Conservation (phyloP, 2,329 filamentous ascomycete genomes). For the Eutypa lata region DNA sequence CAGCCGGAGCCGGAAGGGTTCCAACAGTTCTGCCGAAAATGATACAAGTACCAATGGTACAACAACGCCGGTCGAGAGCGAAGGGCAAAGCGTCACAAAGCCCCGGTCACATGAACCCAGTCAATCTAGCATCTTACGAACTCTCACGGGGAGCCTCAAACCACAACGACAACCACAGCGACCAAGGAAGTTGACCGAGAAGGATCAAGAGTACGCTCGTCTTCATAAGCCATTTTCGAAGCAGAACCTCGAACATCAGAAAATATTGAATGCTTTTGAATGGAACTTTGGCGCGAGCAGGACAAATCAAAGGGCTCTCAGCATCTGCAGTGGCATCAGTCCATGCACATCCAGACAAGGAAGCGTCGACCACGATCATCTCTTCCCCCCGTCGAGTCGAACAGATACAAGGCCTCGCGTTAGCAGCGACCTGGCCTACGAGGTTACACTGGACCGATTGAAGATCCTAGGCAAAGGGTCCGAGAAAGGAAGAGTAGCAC, state of each 20-base stretch:
- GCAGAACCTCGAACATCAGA: slow-evolving; percentile 32
- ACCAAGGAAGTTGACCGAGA: slow-evolving; percentile 14
- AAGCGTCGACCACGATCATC: slow-evolving; percentile 20
- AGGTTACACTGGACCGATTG: slow-evolving; percentile 8
- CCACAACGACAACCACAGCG: slow-evolving; percentile 12
- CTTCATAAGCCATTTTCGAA: slow-evolving; percentile 29
- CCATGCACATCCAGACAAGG: slow-evolving; percentile 23
- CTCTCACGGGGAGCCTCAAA: slow-evolving; percentile 17
- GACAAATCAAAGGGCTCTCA: slow-evolving; percentile 17
- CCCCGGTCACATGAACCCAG: background rate
- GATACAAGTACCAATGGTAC: slow-evolving; percentile 14
- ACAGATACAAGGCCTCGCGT: slow-evolving; percentile 13
- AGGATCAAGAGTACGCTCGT: slow-evolving; percentile 17
- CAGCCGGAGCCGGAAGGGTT: slow-evolving; percentile 16
- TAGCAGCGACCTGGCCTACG: slow-evolving; percentile 8
- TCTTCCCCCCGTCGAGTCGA: slow-evolving; percentile 7
- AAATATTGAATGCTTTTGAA: slow-evolving; percentile 26
- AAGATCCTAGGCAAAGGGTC: slow-evolving; percentile 12
- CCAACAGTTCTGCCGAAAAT: slow-evolving; percentile 17
- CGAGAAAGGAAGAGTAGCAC: slow-evolving; percentile 3
- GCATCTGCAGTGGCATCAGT: slow-evolving; percentile 24
- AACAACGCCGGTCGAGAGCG: slow-evolving; percentile 18
- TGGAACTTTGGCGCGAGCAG: slow-evolving; percentile 24
- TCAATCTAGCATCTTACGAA: slow-evolving; percentile 16
- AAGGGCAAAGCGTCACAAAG: slow-evolving; percentile 14